Conservation (phyloP, 78 protist genomes). For the Cyanophora paradoxa region DNA sequence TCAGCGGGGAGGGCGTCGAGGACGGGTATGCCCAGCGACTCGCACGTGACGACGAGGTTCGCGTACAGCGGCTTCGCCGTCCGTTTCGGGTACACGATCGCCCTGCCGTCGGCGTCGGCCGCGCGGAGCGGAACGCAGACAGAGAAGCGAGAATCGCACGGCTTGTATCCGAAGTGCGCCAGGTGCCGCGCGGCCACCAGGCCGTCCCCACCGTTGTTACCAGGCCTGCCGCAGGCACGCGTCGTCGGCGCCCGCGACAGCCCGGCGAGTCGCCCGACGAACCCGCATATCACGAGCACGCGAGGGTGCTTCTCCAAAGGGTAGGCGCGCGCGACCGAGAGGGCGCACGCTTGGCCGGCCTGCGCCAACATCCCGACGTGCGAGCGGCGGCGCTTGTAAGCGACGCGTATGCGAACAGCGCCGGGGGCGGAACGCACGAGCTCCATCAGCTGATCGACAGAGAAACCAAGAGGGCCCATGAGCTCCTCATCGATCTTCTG, state of each 20-base stretch:
- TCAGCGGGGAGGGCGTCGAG: neutral
- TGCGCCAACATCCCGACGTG: too few species aligned
- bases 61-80: constrained; percentile 29
- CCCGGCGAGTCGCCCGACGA: too few species aligned
- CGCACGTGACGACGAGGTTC: neutral
- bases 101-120: too few species aligned
- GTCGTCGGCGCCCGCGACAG: too few species aligned
- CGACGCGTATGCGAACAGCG: too few species aligned
- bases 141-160: neutral
- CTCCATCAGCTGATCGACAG: constrained; percentile 67
- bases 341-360: constrained; percentile 48
- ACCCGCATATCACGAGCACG: constrained; percentile 22
- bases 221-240: too few species aligned
- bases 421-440: too few species aligned
- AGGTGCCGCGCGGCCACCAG: constrained; percentile 80
- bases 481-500: constrained; percentile 18
- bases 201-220: constrained; percentile 91
- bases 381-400: too few species aligned
- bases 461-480: neutral
- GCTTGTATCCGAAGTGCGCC: constrained; percentile 49
- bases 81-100: constrained; percentile 66
- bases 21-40: neutral
- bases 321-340: neutral
- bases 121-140: neutral
- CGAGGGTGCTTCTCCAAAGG: neutral